Base-by-base conservation (phyloP, 2,329 filamentous ascomycete genomes). In the Rutstroemia sp. region DNA sequence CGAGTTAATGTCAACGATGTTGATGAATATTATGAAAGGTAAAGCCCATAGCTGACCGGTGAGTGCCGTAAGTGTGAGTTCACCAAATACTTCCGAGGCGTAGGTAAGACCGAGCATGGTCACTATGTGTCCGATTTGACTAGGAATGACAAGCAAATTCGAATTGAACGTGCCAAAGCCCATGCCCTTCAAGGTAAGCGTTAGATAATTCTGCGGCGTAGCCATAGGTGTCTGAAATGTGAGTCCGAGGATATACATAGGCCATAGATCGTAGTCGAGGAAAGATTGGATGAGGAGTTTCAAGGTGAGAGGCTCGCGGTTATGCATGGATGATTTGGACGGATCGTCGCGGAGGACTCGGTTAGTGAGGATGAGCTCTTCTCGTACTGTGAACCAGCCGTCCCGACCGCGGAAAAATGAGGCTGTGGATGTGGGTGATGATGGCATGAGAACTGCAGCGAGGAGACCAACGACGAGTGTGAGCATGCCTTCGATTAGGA, bases 121-220 rank as follows among this genome's bases (percentile, higher is more conserved):
- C 45, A 73, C 67, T 42, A 80, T 77, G 57, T 77, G 76, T 9
- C 79, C 63, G 1, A 75, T 73, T 51, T 76, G 76, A 4, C 72
- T 76, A 0, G 81, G 79, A n/a, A 87, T 86, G 2, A 79, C 77
- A 7, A 88, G 75, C 37, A 88, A 67, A 64, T 86, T 88, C 1
- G 82, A 77, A 21, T 81, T 71, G 67, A 88, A 84, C 2, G 79
- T 82, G 58, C 75, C 71, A 69, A 85, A 85, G 2, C 77, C 83
- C 0, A 86, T 71, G 1, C 73, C 71, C 47, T 77, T 76, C 5
- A 87, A 73, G 1, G 78, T 80, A 5, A 85, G 74, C 0, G 84
- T 83, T 5, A 87, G 73, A 59, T 86, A 86, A 16, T 74, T 73
- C 1, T 73, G 66, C 0, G 79, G 77, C 0, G 74, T 61, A n/a